These are phyloP conservation scores for Rheum nobile DNA, from an alignment of 148 eudicot species.

Conservation along the genomic window DNA sequence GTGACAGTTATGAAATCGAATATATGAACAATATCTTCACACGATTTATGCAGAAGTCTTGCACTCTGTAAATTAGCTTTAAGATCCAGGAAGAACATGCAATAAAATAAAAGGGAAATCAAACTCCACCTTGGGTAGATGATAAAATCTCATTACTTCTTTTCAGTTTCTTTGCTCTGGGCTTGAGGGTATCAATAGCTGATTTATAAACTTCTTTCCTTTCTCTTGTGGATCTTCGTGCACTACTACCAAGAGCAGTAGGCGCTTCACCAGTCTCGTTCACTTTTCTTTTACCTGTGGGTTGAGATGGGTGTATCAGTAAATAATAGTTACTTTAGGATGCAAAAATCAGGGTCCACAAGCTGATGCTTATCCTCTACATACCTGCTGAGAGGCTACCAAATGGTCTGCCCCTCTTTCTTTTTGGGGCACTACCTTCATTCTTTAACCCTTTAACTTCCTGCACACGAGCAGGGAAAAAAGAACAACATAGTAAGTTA, in stretches of 20 bases:
- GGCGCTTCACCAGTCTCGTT: background rate
- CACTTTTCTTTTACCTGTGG: background rate
- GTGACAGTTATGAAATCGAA: background rate
- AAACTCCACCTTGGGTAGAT: conserved; percentile 24
- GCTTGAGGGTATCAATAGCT: conserved; percentile 12
- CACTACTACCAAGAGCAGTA: background rate
- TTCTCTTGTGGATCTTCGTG: conserved; percentile 7
- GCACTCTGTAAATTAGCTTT: background rate
- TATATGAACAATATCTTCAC: background rate
- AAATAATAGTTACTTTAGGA: background rate
- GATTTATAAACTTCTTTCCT: conserved; percentile 12
- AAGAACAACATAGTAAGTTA: background rate
- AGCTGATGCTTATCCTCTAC: background rate
- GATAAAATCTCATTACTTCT: conserved; percentile 14
- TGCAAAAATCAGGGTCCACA: background rate
- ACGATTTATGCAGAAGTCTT: background rate
- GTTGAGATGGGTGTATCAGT: background rate
- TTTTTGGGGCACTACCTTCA: conserved; percentile 23
- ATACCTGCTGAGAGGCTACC: conserved; percentile 27
- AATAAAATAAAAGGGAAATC: background rate
- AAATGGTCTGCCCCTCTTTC: conserved; percentile 59
- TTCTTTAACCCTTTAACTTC: conserved; percentile 22
- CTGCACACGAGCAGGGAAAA: conserved; percentile 12
- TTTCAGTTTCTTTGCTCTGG: conserved; percentile 22
- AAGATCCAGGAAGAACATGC: background rate